Conservation (phyloP, 2,329 filamentous ascomycete species). For the Orbilia quercus region DNA sequence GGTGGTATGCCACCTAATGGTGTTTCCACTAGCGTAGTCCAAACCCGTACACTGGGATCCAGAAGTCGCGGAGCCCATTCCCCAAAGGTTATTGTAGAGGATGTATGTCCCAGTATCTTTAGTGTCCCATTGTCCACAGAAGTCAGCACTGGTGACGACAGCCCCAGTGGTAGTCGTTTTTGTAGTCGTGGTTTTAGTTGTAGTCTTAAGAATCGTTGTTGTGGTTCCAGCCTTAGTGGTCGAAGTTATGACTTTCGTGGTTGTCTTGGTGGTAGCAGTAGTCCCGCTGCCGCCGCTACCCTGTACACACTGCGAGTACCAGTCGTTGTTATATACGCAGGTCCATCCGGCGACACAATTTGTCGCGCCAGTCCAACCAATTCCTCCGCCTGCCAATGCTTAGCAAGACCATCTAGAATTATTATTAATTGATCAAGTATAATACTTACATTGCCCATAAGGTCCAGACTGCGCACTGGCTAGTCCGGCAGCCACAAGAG, state of each 20-base stretch:
- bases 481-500: conserved; percentile 60
- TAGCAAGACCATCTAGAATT: not conserved
- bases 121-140: conserved; percentile 49
- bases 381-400: conserved; percentile 28
- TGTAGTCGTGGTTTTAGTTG: conserved; percentile 22
- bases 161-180: conserved; percentile 32
- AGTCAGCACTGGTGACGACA: conserved; percentile 23
- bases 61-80: conserved; percentile 62
- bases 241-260: conserved; percentile 19
- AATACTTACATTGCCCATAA: conserved; percentile 63
- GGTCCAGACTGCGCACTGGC: conserved; percentile 62
- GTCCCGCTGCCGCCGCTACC: conserved; percentile 43
- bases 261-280: conserved; percentile 16
- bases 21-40: conserved; percentile 62
- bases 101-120: conserved; percentile 46
- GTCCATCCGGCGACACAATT: conserved; percentile 64
- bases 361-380: conserved; percentile 62
- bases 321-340: conserved; percentile 64
- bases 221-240: conserved; percentile 18
- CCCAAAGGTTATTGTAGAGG: conserved; percentile 64
- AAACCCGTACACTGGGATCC: conserved; percentile 66
- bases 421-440: not conserved
- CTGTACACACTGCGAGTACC: conserved; percentile 65
- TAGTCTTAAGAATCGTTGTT: too few species aligned
- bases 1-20: conserved; percentile 65